Conservation (phyloP, 768 basidiomycete species). For the Cyclocybe cylindracea region DNA sequence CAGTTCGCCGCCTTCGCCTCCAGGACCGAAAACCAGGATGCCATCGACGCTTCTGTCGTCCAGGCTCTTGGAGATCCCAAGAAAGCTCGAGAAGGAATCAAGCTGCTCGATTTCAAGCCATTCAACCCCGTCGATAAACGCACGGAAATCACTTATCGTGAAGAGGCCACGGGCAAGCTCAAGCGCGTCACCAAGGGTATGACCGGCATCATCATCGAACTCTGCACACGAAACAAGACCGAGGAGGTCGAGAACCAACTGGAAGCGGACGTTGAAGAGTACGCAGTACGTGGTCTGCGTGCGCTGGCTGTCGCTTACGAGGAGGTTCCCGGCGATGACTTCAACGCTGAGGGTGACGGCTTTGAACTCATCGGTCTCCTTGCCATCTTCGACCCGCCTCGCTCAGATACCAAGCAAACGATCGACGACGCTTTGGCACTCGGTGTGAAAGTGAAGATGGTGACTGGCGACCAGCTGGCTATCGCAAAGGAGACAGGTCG, state of each 20-base stretch:
- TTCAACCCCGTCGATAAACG: conserved; percentile 99
- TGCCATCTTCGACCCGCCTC: conserved; percentile 97
- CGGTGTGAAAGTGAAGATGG: conserved; percentile 99
- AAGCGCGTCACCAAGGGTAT: conserved; percentile 99
- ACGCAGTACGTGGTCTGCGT: conserved; percentile 93
- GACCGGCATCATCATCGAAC: conserved; percentile 98
- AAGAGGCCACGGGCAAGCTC: conserved; percentile 88
- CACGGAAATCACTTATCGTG: conserved; percentile 97
- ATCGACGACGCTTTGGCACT: conserved; percentile 96
- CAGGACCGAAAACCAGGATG: conserved; percentile 98
- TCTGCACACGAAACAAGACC: conserved; percentile 96
- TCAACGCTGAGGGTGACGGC: conserved; percentile 88
- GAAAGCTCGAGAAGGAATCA: conserved; percentile 88
- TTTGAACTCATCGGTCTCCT: conserved; percentile 98
- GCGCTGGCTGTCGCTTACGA: conserved; percentile 96
- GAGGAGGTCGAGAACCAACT: conserved; percentile 88
- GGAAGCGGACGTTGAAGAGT: conserved; percentile 95
- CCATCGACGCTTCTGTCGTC: conserved; percentile 90
- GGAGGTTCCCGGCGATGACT: conserved; percentile 83
- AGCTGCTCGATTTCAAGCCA: conserved; percentile 97
- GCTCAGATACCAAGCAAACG: conserved; percentile 97
- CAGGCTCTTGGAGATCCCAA: conserved; percentile 68
- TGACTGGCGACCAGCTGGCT: conserved; percentile 98
- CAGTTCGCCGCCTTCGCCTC: conserved; percentile 95
- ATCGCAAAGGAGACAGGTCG: conserved; percentile 99